Evolutionary conservation across 169 alveolate species (phyloP).

Genomic region (Eimeria zaria): DNA sequence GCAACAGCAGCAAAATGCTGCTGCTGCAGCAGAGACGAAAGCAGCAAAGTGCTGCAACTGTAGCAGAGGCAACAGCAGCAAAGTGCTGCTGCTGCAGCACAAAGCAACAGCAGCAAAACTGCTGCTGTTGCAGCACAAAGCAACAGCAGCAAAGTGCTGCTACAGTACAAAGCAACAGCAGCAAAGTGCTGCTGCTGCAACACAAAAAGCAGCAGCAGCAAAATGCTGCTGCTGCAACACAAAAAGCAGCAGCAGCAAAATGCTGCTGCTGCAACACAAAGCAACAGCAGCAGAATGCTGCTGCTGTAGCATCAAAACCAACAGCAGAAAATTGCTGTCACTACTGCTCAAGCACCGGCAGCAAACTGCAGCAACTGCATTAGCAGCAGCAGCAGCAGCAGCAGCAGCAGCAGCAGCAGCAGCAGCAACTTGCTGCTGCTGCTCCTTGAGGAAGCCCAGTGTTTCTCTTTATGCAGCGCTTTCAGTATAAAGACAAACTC

Average conservation of each 20-base stretch:
- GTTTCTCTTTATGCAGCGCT: too few relatives aligned
- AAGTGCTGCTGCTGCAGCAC: background rate
- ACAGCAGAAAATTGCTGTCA: background rate
- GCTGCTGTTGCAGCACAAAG: background rate
- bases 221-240: background rate
- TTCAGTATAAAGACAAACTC: too few relatives aligned
- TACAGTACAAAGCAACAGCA: slow-evolving; percentile 22
- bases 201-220: slow-evolving; percentile 14
- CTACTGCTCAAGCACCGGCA: slow-evolving; percentile 1
- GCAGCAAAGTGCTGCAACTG: background rate
- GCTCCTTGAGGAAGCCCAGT: too few relatives aligned
- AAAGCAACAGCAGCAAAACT: background rate
- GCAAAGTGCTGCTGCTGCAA: too few relatives aligned
- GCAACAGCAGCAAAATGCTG: background rate
- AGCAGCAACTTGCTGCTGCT: background rate
- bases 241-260: background rate
- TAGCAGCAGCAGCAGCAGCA: too few relatives aligned
- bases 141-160: background rate
- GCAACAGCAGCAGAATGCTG: background rate
- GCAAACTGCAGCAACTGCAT: background rate
- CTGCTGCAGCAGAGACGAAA: background rate
- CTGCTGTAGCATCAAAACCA: background rate
- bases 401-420: background rate
- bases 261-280: background rate
- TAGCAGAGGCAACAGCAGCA: background rate